Base-by-base conservation (phyloP, 2,329 filamentous ascomycete species). In the Fusarium coffeatum region DNA sequence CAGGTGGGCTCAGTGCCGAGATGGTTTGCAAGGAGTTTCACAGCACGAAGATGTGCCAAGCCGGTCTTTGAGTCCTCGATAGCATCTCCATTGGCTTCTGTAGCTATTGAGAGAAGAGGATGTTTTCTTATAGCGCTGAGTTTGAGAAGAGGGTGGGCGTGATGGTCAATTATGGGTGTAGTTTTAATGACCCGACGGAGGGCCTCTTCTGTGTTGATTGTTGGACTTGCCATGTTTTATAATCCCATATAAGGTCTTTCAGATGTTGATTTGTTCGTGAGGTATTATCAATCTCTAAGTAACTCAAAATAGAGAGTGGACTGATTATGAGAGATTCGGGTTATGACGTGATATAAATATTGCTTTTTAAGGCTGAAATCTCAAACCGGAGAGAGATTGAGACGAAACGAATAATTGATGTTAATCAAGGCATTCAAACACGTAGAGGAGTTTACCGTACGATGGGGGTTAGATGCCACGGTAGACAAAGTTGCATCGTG, bases 101-200 rank as follows among this genome's bases (percentile, higher is more conserved):
- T 91, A 2, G 89, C 88, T 68, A 94, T 90, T 46, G 88, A 86
- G 49, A 88, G 76, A 8, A 89, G 79, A 0, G 84, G 79, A 56
- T 87, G 81, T 23, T 83, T 83, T 60, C 80, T 78, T 28, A 86
- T 77, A 13, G 83, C 78, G 22, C 83, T 79, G 9, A 82, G 81
- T 40, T 86, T 86, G 12, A 93, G 85, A 2, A 93, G 83, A 28
- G 91, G 90, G 69, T 93, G 91, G 5, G 89, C 90, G 75, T 93
- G 91, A 72, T 92, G 88, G 79, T 93, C 91, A 77, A 93, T 89
- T 72, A 93, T 88, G 5, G 91, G 90, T 23, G 85, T 88, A 22
- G 76, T 81, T 28, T 82, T 78, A 59, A 90, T 87, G 55, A 81
- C 83, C 12, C 55, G 72, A 23, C 69, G 68, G 25, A 79, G 72